Evolutionary conservation across 2,329 filamentous ascomycete species (phyloP).

Genomic region (Nemania sp.): DNA sequence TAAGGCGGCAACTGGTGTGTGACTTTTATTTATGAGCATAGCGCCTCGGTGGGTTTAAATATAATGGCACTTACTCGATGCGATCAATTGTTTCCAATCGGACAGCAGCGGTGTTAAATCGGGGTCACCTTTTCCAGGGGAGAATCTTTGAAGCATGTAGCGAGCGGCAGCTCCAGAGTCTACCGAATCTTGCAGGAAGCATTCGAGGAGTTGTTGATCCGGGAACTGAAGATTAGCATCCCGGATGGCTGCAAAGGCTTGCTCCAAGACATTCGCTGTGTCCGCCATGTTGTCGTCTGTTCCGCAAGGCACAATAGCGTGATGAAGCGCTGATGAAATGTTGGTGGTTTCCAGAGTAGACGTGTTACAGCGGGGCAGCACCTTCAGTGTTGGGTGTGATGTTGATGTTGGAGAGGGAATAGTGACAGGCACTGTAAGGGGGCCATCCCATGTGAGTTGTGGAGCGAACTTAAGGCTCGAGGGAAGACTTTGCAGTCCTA

Average conservation of each 20-base stretch:
- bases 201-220: slow-evolving; percentile 12
- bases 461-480: too few species aligned
- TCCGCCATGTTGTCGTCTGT: slow-evolving; percentile 8
- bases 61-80: slow-evolving; percentile 10
- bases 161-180: slow-evolving; percentile 12
- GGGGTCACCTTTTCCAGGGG: not conserved
- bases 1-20: slow-evolving; percentile 1
- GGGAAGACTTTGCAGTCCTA: too few species aligned
- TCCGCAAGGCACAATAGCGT: slow-evolving; percentile 5
- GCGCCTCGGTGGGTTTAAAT: slow-evolving; percentile 3
- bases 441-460: not conserved
- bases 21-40: slow-evolving; percentile 7
- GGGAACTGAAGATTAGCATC: slow-evolving; percentile 10
- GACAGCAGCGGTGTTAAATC: slow-evolving; percentile 9
- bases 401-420: not conserved
- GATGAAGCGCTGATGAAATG: slow-evolving; percentile 9
- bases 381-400: slow-evolving; percentile 2
- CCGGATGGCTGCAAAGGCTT: slow-evolving; percentile 11
- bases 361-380: slow-evolving; percentile 1
- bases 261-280: slow-evolving; percentile 2
- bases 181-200: slow-evolving; percentile 13
- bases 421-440: not conserved
- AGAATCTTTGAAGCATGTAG: slow-evolving; percentile 15
- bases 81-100: slow-evolving; percentile 12
- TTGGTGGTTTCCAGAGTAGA: slow-evolving; percentile 1